Percentiles rank a stretch among this genome's conserved stretches.
Conservation (phyloP, 202 grass and related monocot genomes). For the Hordeum pubiflorum region DNA sequence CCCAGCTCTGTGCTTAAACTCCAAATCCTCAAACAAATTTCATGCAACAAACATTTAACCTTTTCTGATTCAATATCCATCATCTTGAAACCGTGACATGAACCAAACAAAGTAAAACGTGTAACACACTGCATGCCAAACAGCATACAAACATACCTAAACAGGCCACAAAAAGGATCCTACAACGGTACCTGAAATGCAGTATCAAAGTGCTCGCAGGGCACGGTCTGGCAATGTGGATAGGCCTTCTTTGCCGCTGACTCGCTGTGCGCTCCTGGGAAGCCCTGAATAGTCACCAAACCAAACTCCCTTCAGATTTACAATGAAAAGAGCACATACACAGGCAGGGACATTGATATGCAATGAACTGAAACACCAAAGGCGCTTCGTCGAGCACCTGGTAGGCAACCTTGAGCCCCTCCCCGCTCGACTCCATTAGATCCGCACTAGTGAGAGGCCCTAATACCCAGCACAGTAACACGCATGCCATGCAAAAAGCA, state of each 20-base stretch:
- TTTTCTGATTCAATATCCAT: not conserved
- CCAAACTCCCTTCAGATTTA: not conserved
- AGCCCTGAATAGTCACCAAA: constrained; percentile 41
- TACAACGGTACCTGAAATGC: constrained; percentile 57
- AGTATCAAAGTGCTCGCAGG: constrained; percentile 79
- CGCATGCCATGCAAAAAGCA: not conserved
- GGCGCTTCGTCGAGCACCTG: constrained; percentile 48
- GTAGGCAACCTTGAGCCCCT: constrained; percentile 76
- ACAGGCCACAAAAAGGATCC: not conserved
- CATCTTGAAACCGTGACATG: not conserved
- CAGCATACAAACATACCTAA: not conserved
- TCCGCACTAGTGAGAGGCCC: constrained; percentile 59
- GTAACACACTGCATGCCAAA: not conserved
- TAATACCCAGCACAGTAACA: constrained; percentile 9
- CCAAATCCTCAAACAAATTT: not conserved
- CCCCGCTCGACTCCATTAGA: constrained; percentile 27
- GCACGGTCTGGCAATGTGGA: constrained; percentile 76
- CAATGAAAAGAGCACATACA: not conserved
- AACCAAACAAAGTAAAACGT: not conserved
- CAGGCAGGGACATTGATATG: not conserved
- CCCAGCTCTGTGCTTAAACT: not conserved
- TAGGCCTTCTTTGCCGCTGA: constrained; percentile 77
- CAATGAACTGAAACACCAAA: not conserved
- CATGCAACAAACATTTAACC: not conserved
- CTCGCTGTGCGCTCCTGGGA: constrained; percentile 77